Evolutionary conservation across 495 filamentous ascomycete species (phyloP).

Genomic region (Ramalina peruviana): DNA sequence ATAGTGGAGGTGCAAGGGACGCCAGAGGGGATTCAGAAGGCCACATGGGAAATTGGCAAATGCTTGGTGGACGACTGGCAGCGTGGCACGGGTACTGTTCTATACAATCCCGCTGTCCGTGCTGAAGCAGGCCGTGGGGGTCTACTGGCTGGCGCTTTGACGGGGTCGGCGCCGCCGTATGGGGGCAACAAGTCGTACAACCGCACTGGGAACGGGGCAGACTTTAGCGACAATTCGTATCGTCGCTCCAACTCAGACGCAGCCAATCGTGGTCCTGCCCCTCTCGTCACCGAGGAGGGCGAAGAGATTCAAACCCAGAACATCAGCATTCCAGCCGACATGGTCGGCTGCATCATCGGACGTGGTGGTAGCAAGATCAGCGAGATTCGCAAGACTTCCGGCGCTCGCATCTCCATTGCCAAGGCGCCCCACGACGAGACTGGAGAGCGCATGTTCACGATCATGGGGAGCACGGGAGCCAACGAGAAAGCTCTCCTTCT

Average conservation of each 20-base stretch:
- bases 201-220: constrained; percentile 89
- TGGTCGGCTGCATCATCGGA: constrained; percentile 99
- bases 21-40: constrained; percentile 86
- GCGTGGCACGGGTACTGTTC: constrained; percentile 85
- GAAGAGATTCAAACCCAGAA: constrained; percentile 98
- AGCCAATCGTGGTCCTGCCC: constrained; percentile 52
- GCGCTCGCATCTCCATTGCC: constrained; percentile 93
- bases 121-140: constrained; percentile 47
- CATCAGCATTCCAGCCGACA: constrained; percentile 97
- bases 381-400: constrained; percentile 91
- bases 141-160: constrained; percentile 28
- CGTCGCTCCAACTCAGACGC: constrained; percentile 74
- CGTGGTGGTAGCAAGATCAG: constrained; percentile 89
- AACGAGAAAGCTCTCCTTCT: constrained; percentile 94
- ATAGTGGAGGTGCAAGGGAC: constrained; percentile 93
- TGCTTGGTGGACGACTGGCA: constrained; percentile 96
- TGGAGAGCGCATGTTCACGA: constrained; percentile 98
- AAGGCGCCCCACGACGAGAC: constrained; percentile 96
- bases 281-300: constrained; percentile 78
- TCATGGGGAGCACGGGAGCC: constrained; percentile 79
- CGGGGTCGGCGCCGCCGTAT: constrained; percentile 27
- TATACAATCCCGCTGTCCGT: constrained; percentile 91
- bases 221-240: constrained; percentile 80
- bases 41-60: constrained; percentile 97
- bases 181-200: constrained; percentile 59